Evolutionary conservation across 805 yeast genomes (phyloP).

Genomic region (Saturnispora zaruensis): DNA sequence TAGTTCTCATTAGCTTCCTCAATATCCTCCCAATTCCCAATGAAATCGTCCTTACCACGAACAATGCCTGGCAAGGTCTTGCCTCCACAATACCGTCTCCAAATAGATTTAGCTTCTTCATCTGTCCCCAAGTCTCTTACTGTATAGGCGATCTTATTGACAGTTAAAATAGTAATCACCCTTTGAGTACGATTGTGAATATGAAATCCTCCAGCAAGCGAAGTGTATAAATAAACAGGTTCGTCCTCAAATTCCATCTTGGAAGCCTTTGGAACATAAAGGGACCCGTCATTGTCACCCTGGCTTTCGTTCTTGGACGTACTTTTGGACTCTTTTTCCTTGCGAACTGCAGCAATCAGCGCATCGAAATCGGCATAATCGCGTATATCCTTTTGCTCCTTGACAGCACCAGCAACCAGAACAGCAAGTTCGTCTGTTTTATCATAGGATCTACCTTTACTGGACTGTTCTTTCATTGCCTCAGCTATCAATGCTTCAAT

Average conservation of each 20-base stretch:
- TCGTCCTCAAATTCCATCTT: constrained; percentile 36
- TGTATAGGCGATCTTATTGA: constrained; percentile 59
- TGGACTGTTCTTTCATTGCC: constrained; percentile 5
- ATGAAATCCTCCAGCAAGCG: constrained; percentile 81
- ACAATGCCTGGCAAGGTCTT: constrained; percentile 78
- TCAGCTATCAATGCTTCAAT: constrained; percentile 4
- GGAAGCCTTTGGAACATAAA: constrained; percentile 26
- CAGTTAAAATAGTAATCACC: constrained; percentile 62
- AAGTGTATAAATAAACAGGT: constrained; percentile 74
- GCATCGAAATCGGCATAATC: constrained; percentile 20
- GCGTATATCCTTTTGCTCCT: constrained; percentile 8
- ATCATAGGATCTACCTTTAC: constrained; percentile 3
- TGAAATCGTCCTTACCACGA: constrained; percentile 69
- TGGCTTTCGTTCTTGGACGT: not conserved
- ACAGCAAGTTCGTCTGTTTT: constrained; percentile 6
- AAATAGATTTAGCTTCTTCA: constrained; percentile 72
- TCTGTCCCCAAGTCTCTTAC: constrained; percentile 81
- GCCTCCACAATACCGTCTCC: constrained; percentile 71
- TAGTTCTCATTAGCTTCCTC: constrained; percentile 83
- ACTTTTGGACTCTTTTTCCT: constrained; percentile 15
- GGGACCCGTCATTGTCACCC: constrained; percentile 17
- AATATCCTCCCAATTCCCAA: constrained; percentile 80
- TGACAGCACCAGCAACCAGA: constrained; percentile 3
- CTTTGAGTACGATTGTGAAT: constrained; percentile 72
- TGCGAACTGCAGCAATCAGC: constrained; percentile 23